Base-by-base conservation (phyloP, 2,329 filamentous ascomycete species). In the Aspergillus clavatus region DNA sequence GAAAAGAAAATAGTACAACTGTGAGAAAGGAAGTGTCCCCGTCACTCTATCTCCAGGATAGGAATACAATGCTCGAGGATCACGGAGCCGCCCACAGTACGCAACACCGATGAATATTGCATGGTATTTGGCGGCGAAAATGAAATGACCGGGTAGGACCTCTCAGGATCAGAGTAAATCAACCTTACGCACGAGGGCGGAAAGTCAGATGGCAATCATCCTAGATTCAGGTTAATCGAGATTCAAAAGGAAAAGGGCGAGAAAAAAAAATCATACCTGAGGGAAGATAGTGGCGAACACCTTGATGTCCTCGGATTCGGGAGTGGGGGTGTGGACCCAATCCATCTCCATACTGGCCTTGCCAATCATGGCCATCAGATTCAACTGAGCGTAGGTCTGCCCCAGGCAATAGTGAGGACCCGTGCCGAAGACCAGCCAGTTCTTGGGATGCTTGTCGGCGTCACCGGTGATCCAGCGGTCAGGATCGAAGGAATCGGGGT, bases 201-300 rank as follows among this genome's bases (percentile, higher is more conserved):
- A 93, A 90, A 2, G 83, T 84, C 59, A 93, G 78, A 45, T 86
- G 83, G 72, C 87, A 93, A 65, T 93, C 85, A 65, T 94, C 88
- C 87, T 91, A 53, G 4, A 51, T 65, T 57, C 40, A 11, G 48
- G 45, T 63, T 51, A 57, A 56, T 43, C 47, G 45, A 38, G 49
- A 31, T 52, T 44, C 29, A 19, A 45, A 7, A 56, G 31, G 12
- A 29, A 42, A 43, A 22, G 14, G 48, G 7, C n/a, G 6, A 5
- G 7, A 42, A 19, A 16, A 27, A 4, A 44, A 33, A 24, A 51
- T 43, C 45, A 53, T 47, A 94, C 90, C 86, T 86, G 86, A 45
- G 93, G 93, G 79, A 98, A 98, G 58, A 98, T 95, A 22, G 89
- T 96, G 31, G 93, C 93, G 72, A 97, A 98, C 56, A 97, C 91